Base-by-base conservation (phyloP, 495 filamentous ascomycete species). In the Margaritispora aquatica region DNA sequence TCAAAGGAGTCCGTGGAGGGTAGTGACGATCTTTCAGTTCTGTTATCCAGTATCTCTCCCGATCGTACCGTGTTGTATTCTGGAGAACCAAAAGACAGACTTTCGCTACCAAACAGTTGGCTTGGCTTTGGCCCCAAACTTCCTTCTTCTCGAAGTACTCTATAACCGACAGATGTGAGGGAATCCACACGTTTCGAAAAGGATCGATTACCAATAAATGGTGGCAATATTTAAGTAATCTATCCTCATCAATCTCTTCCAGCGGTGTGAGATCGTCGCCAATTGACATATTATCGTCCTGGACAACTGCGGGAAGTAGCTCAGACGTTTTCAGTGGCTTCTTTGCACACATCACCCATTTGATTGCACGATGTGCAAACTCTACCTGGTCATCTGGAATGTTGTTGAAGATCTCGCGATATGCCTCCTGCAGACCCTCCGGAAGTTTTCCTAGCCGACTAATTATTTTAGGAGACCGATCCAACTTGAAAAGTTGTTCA, bases 381-480 rank as follows among this genome's bases (percentile, higher is more conserved):
- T 51, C 46, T 55, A 62, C 48, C 24, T 73, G 69, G 24, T 54
- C 22, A 34, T 64, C 64, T 13, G 56, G 60, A 21, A 64, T 67
- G 13, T 62, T 59, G 15, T 44, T 49, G 55, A 68, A 73, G 3
- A 70, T 68, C 56, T 73, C 70, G 23, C 73, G 67, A 48, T 75
- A 75, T 47, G 72, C 63, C 8, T 55, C 59, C 47, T 70, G 51
- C 1, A 74, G 68, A 52, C 48, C 57, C 4, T 31, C 57, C 0
- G 73, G 73, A 54, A 71, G 68, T 50, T 68, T 73, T 48, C 69
- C 66, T 19, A 74, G 68, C 26, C 67, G 64, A 1, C 64, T 41
- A 34, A 34, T 34, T 19, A 74, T 69, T n/a, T 53, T 66, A 24
- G 38, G 10, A 54, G 36, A 24, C 1, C 58, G 55, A 15, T 60